Conservation (phyloP, 805 yeast species). For the Wickerhamomyces alni region DNA sequence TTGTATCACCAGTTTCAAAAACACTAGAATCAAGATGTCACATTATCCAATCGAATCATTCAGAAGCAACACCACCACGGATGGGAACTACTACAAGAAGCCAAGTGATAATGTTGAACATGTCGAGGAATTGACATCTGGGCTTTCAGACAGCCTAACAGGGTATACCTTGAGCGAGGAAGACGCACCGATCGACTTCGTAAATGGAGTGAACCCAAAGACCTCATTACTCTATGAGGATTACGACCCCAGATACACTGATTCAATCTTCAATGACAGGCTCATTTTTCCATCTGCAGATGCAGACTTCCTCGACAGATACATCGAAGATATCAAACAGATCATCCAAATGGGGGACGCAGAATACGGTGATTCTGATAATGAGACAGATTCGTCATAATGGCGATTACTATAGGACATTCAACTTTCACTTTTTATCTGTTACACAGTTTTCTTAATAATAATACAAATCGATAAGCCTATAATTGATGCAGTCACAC, state of each 20-base stretch:
- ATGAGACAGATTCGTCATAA: no score
- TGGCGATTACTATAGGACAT: no score
- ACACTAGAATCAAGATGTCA: background rate
- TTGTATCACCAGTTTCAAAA: conserved; percentile 1
- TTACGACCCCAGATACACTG: conserved; percentile 6
- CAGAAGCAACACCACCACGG: background rate
- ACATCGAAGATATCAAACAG: conserved; percentile 3
- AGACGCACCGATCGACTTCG: background rate
- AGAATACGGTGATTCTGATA: background rate
- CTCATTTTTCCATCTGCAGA: conserved; percentile 3
- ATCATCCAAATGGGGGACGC: background rate
- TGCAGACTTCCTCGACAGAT: background rate
- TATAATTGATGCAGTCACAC: no score
- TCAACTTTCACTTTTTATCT: no score
- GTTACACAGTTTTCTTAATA: no score
- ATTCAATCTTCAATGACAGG: conserved; percentile 3
- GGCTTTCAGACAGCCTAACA: background rate
- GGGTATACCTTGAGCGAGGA: background rate
- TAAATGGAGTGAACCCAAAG: background rate
- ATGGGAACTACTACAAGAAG: conserved; percentile 2
- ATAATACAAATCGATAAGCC: no score
- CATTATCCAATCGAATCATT: conserved; percentile 4
- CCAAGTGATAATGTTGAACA: background rate
- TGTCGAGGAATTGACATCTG: background rate
- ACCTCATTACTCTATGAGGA: conserved; percentile 2